These are phyloP conservation scores for Camellia lanceoleosa DNA, from an alignment of 148 eudicot genomes.

Conservation along the genomic window DNA sequence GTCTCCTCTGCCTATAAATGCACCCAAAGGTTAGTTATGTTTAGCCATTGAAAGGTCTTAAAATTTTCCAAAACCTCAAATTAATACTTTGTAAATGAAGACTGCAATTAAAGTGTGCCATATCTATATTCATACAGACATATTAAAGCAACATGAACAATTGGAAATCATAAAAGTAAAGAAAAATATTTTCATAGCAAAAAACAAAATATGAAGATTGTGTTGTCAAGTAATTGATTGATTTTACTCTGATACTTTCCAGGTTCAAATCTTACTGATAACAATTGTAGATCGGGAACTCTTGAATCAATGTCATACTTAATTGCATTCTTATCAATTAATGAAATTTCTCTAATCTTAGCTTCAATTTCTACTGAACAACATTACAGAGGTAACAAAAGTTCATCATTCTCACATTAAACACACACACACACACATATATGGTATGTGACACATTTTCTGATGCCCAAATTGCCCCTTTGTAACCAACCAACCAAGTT, in stretches of 20 bases:
- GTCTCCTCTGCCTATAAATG: slow-evolving; percentile 28
- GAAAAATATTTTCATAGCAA: background rate
- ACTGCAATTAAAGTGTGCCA: background rate
- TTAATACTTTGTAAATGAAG: background rate
- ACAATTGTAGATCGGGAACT: no score
- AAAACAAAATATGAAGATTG: background rate
- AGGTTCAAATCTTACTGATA: no score
- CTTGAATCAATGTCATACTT: no score
- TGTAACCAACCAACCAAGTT: no score
- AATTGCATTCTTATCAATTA: no score
- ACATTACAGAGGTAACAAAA: background rate
- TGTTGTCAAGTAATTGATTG: no score
- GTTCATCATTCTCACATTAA: background rate
- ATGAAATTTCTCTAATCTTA: background rate
- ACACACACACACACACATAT: background rate
- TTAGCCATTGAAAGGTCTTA: background rate
- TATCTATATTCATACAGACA: background rate
- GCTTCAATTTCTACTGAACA: background rate
- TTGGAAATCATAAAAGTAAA: background rate
- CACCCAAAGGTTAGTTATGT: slow-evolving; percentile 10
- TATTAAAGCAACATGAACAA: background rate
- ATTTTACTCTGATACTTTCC: no score
- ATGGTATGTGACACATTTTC: no score
- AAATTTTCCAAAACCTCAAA: background rate
- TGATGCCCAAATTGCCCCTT: no score